Base-by-base conservation (phyloP, 306 rosid genomes). In the Fragaria iinumae region DNA sequence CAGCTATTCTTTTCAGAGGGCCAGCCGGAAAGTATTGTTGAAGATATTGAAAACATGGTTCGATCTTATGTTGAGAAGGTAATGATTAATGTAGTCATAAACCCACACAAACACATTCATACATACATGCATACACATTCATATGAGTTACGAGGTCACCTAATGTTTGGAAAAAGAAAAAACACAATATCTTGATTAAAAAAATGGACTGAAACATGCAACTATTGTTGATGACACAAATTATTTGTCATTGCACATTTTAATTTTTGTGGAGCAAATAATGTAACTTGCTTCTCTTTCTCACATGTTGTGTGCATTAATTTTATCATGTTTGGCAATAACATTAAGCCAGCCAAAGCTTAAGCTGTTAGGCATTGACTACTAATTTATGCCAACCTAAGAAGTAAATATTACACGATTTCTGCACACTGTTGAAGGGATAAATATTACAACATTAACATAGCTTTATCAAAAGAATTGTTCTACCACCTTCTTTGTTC, bases 11-110 rank as follows among this genome's bases (percentile, higher is more conserved):
- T 66, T 84, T 52, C 86, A 95, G 98, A 95, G 87, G 98, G 98
- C 83, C 97, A 95, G 78, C 91, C 98, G 12, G 97, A 95, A 78
- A 92, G 83, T 86, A 82, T 95, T 79, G 98, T 89, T 81, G 81
- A 92, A 87, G 98, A 95, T 67, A 95, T 95, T 83, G 97, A 95
- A 88, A 49, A 8, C 80, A 92, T 95, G 97, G 97, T 95, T 67
- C 89, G 92, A 72, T 49, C 93, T 69, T 92, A 88, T 76, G 92
- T 95, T 77, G 97, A 90, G 67, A 95, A 92, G 97, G 98, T 94
- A 83, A 80, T 72, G 55, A 41, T 56, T 55, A 45, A 4, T 50
- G 5, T 56, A 57, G 13, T 47, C 20, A 21, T 59, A 73, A 53
- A 21, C 34, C 18, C 55, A 14, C 14, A 44, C 57, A 71, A 48